phyloP scores from a whole-genome alignment of 176 grass and related monocot species.

The Leersia perrieri region DNA sequence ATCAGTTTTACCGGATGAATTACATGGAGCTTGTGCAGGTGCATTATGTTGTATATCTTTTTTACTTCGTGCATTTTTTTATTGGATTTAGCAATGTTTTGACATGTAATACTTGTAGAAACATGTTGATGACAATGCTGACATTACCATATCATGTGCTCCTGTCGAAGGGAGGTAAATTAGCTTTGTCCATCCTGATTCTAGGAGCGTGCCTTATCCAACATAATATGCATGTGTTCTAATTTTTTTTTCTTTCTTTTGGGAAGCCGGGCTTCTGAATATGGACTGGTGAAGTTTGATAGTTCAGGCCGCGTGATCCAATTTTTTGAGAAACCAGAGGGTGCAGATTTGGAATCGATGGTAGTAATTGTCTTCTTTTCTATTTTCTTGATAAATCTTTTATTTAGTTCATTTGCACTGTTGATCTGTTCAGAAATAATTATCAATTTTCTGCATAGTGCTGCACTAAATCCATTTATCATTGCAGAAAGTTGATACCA shows the following conservation, averaged over 20 bases:
- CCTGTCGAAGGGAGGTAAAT: slow-evolving; percentile 52
- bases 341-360: slow-evolving; percentile 64
- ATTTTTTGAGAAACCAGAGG: slow-evolving; percentile 70
- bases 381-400: background rate
- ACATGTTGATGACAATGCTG: slow-evolving; percentile 70
- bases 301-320: slow-evolving; percentile 54
- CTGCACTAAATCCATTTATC: slow-evolving; percentile 10
- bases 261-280: slow-evolving; percentile 67
- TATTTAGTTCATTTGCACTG: background rate
- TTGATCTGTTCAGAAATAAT: background rate
- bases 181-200: background rate
- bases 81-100: slow-evolving; percentile 3
- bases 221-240: slow-evolving; percentile 7
- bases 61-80: background rate
- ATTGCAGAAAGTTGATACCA: slow-evolving; percentile 59
- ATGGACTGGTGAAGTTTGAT: slow-evolving; percentile 69
- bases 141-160: slow-evolving; percentile 69
- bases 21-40: slow-evolving; percentile 78
- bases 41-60: background rate
- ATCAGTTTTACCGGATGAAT: slow-evolving; percentile 77
- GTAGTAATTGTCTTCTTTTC: slow-evolving; percentile 36
- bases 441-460: background rate
- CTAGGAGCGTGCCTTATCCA: background rate
- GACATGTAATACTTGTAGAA: slow-evolving; percentile 45
- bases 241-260: background rate